Evolutionary conservation across 2,329 filamentous ascomycete species (phyloP).

Genomic region (Thelonectria rubi): DNA sequence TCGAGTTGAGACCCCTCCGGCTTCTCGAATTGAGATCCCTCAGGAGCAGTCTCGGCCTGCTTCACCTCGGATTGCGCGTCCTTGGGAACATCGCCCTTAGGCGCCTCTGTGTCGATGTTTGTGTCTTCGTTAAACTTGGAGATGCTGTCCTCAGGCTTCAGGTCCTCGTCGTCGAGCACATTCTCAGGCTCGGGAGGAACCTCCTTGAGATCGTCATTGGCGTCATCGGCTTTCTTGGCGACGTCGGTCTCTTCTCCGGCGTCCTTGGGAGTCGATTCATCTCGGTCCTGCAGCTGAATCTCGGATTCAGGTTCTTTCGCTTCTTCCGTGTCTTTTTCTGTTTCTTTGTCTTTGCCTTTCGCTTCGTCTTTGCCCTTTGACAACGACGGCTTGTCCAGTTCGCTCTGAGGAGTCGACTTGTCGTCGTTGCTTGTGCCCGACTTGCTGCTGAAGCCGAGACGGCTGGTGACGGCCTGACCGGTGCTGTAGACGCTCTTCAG

Average conservation of each 20-base stretch:
- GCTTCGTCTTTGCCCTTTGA: slow-evolving; percentile 20
- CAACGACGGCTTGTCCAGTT: slow-evolving; percentile 28
- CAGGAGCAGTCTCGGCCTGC: too few species aligned
- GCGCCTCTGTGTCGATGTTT: slow-evolving; percentile 1
- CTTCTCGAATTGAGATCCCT: slow-evolving; percentile 36
- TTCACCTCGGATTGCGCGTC: too few species aligned
- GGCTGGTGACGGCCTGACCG: slow-evolving; percentile 42
- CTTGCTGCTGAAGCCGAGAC: slow-evolving; percentile 28
- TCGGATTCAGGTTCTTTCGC: slow-evolving; percentile 23
- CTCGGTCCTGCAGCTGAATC: slow-evolving; percentile 34
- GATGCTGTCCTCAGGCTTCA: slow-evolving; percentile 25
- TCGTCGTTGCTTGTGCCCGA: slow-evolving; percentile 26
- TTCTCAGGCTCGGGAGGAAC: slow-evolving; percentile 27
- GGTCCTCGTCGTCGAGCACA: slow-evolving; percentile 29
- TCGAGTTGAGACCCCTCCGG: slow-evolving; percentile 8
- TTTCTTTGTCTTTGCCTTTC: too few species aligned
- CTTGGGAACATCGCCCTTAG: slow-evolving; percentile 3
- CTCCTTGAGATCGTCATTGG: slow-evolving; percentile 24
- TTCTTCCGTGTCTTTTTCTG: background rate
- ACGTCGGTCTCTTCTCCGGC: background rate
- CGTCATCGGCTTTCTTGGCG: background rate
- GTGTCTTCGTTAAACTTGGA: slow-evolving; percentile 22
- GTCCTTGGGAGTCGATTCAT: slow-evolving; percentile 21
- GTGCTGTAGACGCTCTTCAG: slow-evolving; percentile 30
- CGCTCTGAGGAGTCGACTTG: slow-evolving; percentile 19